Evolutionary conservation across 1,284 basidiomycete genomes (phyloP), one percentile per base, ranked within the genome.

Genomic region (Tilletia caries): DNA sequence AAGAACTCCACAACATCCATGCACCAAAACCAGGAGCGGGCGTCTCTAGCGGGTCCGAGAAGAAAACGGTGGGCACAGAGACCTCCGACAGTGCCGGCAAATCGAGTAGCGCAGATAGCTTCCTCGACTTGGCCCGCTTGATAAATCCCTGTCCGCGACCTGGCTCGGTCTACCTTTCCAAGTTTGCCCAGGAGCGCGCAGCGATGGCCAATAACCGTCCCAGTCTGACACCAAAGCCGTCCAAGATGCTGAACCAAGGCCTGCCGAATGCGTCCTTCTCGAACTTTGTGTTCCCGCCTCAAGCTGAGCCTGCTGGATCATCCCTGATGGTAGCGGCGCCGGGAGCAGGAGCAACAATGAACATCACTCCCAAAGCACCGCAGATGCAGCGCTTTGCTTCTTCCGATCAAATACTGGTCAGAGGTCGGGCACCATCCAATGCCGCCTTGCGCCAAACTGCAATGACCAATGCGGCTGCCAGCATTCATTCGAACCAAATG

Each of bases 321-420:
- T 41, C 37, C 10, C 37, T 41, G 37, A 41, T 15, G 37, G 37
- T 41, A 41, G 37, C 37, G 2, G 37, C 37, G 37, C 10, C 37
- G 1, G 37, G 37, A 41, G 1, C 37, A 41, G 37, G 23, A 50
- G 12, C 20, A 18, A 18, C 12, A n/a, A 20, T 50, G 48, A 50
- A n/a, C 48, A 29, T n/a, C 29, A 62, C 58, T 2, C 58, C 58
- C 13, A 2, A 29, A 23, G 15, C 58, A 2, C 58, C 58, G 32
- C 29, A 10, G n/a, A 62, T 62, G 58, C 58, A 62, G 18, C 58
- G 58, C 33, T 62, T 62, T 34, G 58, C 58, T 33, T 62, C 58
- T 37, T 62, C 58, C 1, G 58, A 62, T n/a, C 58, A 62, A 34
- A 29, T 62, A 6, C 32, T 62, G 1, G 34, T 23, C 29, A 62